phyloP scores from a whole-genome alignment of 768 basidiomycete species.

The Pulveroboletus ravenelii region DNA sequence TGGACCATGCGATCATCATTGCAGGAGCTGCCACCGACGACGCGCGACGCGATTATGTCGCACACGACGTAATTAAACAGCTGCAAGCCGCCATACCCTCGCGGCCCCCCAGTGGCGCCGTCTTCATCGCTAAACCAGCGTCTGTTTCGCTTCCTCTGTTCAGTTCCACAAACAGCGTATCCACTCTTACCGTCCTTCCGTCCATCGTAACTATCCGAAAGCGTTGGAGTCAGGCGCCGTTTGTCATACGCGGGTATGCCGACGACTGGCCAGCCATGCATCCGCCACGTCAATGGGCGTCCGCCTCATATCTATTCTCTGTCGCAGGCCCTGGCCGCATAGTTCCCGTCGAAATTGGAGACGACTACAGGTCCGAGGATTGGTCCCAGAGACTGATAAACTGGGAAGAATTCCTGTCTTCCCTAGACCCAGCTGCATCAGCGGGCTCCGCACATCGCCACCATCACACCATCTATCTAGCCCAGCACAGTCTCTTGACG shows the following conservation, averaged over 20 bases:
- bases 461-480: conserved; percentile 63
- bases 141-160: conserved; percentile 1
- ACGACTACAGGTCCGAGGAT: conserved; percentile 69
- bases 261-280: conserved; percentile 75
- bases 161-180: conserved; percentile 31
- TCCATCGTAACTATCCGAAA: conserved; percentile 54
- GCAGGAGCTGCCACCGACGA: conserved; percentile 66
- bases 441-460: conserved; percentile 8
- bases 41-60: conserved; percentile 47
- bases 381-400: conserved; percentile 80
- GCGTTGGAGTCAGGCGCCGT: conserved; percentile 48
- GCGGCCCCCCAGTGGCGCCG: conserved; percentile 1
- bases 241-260: conserved; percentile 65
- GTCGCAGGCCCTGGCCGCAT: conserved; percentile 76
- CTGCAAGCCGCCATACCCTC: conserved; percentile 46
- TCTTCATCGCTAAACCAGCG: conserved; percentile 4
- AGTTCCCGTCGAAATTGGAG: conserved; percentile 88
- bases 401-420: conserved; percentile 72
- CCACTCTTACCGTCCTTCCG: conserved; percentile 44
- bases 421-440: conserved; percentile 30
- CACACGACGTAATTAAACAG: conserved; percentile 55
- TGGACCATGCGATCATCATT: conserved; percentile 82
- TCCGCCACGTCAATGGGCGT: conserved; percentile 60
- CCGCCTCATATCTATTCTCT: conserved; percentile 60
- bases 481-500: conserved; percentile 79